Conservation (phyloP, 495 filamentous ascomycete species). For the Hyaloscypha variabilis region DNA sequence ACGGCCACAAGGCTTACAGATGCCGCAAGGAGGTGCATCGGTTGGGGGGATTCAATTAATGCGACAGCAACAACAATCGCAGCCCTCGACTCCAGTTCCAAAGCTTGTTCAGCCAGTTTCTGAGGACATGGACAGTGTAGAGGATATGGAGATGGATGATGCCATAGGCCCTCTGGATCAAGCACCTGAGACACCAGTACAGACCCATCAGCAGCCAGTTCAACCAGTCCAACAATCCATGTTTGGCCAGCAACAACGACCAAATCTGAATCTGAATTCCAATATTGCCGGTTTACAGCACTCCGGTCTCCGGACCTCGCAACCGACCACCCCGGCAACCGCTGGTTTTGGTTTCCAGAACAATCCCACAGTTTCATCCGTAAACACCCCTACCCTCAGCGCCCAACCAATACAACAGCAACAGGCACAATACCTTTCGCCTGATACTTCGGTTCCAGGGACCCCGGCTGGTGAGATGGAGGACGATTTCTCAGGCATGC, state of each 20-base stretch:
- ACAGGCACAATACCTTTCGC: slow-evolving; percentile 61
- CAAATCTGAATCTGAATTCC: slow-evolving; percentile 69
- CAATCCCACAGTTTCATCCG: slow-evolving; percentile 96
- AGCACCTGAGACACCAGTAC: slow-evolving; percentile 45
- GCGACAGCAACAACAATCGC: slow-evolving; percentile 41
- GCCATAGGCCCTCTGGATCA: slow-evolving; percentile 63
- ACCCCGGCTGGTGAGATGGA: slow-evolving; percentile 64
- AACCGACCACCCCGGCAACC: slow-evolving; percentile 82
- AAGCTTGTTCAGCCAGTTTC: slow-evolving; percentile 40
- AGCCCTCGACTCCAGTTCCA: slow-evolving; percentile 31
- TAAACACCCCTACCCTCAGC: slow-evolving; percentile 88
- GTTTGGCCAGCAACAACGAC: slow-evolving; percentile 75
- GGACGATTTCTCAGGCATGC: slow-evolving; percentile 62
- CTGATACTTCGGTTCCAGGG: slow-evolving; percentile 74
- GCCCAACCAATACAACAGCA: slow-evolving; percentile 56
- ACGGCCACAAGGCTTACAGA: slow-evolving; percentile 47
- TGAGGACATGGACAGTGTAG: slow-evolving; percentile 83
- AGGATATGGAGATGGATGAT: slow-evolving; percentile 98
- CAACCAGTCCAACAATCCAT: slow-evolving; percentile 44
- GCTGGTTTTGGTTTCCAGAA: slow-evolving; percentile 77
- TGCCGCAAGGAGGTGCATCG: slow-evolving; percentile 38
- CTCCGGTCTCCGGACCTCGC: slow-evolving; percentile 81
- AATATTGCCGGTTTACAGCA: slow-evolving; percentile 55
- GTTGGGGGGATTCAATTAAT: slow-evolving; percentile 45
- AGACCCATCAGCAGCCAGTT: slow-evolving; percentile 46